These are phyloP conservation scores for Phlegmacium glaucopus DNA, from an alignment of 768 basidiomycete genomes.

Conservation along the genomic window DNA sequence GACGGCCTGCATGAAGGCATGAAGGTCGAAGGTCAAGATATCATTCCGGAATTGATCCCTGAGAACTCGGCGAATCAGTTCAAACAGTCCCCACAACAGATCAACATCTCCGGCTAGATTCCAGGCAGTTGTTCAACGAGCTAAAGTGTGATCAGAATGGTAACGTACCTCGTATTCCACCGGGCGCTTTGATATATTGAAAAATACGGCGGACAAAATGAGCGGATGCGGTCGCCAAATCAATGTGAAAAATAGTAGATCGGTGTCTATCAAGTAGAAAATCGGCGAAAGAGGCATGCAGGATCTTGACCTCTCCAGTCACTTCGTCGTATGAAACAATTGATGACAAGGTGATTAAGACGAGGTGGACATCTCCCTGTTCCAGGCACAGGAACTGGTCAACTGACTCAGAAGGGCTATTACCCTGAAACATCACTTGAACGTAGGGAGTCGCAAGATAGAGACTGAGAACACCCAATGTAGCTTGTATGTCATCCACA, in stretches of 20 bases:
- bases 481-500: background rate
- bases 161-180: too few species aligned
- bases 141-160: too few species aligned
- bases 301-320: background rate
- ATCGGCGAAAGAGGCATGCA: constrained; percentile 9
- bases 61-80: too few species aligned
- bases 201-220: background rate
- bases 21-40: too few species aligned
- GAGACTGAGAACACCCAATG: background rate
- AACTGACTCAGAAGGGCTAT: background rate
- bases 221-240: background rate
- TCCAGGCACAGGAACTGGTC: background rate
- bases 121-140: too few species aligned
- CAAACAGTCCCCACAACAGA: too few species aligned
- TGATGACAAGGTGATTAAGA: background rate
- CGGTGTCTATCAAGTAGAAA: constrained; percentile 2
- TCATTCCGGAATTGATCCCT: too few species aligned
- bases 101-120: too few species aligned
- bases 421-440: too few species aligned
- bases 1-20: too few species aligned
- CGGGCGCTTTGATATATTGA: background rate
- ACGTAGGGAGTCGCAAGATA: background rate
- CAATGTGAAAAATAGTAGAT: constrained; percentile 3
- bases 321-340: background rate
- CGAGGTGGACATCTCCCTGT: constrained; percentile 1